Conservation (phyloP, 768 basidiomycete genomes). For the Candolleomyces eurysporus region DNA sequence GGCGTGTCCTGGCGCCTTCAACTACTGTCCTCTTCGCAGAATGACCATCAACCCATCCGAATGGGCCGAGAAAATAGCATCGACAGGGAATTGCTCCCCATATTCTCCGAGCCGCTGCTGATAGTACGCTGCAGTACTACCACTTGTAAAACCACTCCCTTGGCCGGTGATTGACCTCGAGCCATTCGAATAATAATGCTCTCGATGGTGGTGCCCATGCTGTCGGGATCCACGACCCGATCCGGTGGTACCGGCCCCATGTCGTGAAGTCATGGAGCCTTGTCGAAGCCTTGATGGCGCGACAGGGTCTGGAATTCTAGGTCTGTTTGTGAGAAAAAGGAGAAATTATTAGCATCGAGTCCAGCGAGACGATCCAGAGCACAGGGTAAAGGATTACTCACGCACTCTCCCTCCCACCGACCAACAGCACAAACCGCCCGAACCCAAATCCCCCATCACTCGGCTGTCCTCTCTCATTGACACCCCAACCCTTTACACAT, state of each 20-base stretch:
- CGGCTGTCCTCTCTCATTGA: constrained; percentile 80
- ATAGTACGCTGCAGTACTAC: neutral
- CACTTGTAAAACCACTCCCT: neutral
- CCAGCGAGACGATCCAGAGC: neutral
- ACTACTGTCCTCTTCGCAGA: constrained; percentile 45
- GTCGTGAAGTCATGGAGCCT: constrained; percentile 16
- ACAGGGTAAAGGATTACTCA: constrained; percentile 25
- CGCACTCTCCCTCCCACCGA: constrained; percentile 64
- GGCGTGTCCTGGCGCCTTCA: neutral
- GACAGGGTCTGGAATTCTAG: constrained; percentile 32
- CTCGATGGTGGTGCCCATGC: neutral
- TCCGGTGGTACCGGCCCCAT: neutral
- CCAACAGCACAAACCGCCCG: constrained; percentile 60
- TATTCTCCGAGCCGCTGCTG: constrained; percentile 8
- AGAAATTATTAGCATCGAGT: constrained; percentile 2
- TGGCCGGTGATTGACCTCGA: neutral
- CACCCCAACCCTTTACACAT: constrained; percentile 78
- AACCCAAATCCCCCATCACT: constrained; percentile 85
- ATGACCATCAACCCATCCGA: constrained; percentile 85
- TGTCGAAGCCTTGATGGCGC: constrained; percentile 21
- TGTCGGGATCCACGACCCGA: neutral
- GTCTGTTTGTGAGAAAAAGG: constrained; percentile 14
- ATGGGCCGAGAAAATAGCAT: constrained; percentile 83
- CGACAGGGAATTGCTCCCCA: constrained; percentile 50
- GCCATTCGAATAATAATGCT: constrained; percentile 1